Conservation (phyloP, 179 eudicot genomes). For the Pouteria campechiana region DNA sequence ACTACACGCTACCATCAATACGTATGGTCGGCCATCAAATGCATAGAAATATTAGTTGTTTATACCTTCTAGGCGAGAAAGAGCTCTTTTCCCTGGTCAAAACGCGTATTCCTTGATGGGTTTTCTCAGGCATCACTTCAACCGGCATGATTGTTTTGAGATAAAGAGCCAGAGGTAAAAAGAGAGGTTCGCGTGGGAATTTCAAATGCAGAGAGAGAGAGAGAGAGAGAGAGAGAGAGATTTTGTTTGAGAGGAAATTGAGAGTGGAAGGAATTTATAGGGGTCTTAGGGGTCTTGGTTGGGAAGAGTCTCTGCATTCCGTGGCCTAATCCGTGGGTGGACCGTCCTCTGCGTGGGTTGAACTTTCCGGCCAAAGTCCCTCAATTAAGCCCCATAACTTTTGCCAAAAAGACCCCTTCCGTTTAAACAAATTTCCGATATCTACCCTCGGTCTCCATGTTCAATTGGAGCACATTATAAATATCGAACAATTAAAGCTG, state of each 20-base stretch:
- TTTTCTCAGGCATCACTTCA: slow-evolving; percentile 10
- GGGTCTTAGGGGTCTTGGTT: not conserved
- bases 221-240: not conserved
- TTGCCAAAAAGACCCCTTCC: too few species aligned
- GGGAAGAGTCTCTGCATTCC: not conserved
- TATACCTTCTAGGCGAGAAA: slow-evolving; percentile 12
- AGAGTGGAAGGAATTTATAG: slow-evolving; percentile 1
- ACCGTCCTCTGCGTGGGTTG: not conserved
- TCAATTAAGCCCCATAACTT: too few species aligned
- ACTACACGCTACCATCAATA: too few species aligned
- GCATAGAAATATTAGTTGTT: not conserved
- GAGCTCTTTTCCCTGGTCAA: slow-evolving; percentile 10
- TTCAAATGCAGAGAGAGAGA: not conserved
- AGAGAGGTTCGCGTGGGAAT: not conserved
- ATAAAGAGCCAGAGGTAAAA: not conserved
- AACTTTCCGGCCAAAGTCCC: slow-evolving; percentile 1
- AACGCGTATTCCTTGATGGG: slow-evolving; percentile 10
- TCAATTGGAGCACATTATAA: too few species aligned
- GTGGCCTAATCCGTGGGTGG: not conserved
- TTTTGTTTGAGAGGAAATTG: not conserved
- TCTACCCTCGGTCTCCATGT: too few species aligned
- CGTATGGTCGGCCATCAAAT: too few species aligned
- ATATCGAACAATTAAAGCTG: too few species aligned
- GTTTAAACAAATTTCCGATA: too few species aligned
- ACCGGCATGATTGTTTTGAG: slow-evolving; percentile 9